phyloP scores from a whole-genome alignment of 352 stramenopile species.

The Globisporangium nagaii region DNA sequence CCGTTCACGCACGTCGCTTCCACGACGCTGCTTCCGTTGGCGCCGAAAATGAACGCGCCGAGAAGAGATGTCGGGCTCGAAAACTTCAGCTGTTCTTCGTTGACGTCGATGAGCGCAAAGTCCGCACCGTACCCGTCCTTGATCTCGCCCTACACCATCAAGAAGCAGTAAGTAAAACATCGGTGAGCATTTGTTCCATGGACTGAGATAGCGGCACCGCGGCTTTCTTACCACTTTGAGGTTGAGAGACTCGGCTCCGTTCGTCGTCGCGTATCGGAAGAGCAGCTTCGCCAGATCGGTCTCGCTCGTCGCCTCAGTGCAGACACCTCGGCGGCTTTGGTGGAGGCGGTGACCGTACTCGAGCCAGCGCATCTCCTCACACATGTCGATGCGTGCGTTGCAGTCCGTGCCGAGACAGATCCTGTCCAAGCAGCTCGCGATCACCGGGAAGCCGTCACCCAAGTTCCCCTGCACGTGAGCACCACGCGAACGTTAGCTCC shows the following conservation, averaged over 20 bases:
- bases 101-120: conserved; percentile 63
- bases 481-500: not conserved
- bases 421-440: conserved; percentile 56
- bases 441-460: conserved; percentile 61
- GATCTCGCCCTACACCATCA: conserved; percentile 48
- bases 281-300: conserved; percentile 58
- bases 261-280: conserved; percentile 63
- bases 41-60: conserved; percentile 65
- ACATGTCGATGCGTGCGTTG: conserved; percentile 80
- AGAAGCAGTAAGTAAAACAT: not conserved
- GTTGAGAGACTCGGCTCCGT: conserved; percentile 60
- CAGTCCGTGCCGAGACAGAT: conserved; percentile 73
- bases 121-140: conserved; percentile 58
- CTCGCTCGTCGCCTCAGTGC: conserved; percentile 43
- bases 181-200: no score
- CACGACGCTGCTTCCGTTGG: conserved; percentile 61
- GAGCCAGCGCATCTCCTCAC: conserved; percentile 78
- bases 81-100: conserved; percentile 72
- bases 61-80: conserved; percentile 45
- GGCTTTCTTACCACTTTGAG: conserved; percentile 53
- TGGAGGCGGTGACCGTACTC: conserved; percentile 70
- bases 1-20: conserved; percentile 72
- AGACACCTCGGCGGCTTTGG: conserved; percentile 59
- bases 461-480: conserved; percentile 39
- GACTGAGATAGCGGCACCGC: no score